Evolutionary conservation across 208 protist genomes (phyloP), one percentile per base, ranked within the genome.

Genomic region (Acanthamoeba triangularis): DNA sequence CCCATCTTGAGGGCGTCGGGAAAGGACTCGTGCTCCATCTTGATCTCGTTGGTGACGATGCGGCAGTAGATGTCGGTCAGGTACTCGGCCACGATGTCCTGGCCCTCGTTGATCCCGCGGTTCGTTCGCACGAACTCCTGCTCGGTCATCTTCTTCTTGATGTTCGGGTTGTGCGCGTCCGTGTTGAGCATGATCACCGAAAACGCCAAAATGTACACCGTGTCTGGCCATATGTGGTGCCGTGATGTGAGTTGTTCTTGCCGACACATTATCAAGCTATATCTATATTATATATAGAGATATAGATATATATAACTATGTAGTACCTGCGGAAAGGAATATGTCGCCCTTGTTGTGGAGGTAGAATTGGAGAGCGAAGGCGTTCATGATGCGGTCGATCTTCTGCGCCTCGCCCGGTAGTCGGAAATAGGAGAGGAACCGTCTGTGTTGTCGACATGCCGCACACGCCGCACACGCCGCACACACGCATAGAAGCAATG

Each of bases 141-240:
- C 59, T 98, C 95, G 56, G 98, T 99, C 98, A 99, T 99, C 94
- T 99, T 99, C 30, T 99, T 98, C 41, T 98, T 97, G 37, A 99
- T 97, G 91, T 98, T 98, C 35, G 98, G 98, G 80, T 96, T 98
- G 97, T 99, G 99, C 92, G 99, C 97, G 96, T 99, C 99, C 0
- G 99, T 99, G 97, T 99, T 99, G 35, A 99, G 98, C 99, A 99
- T 99, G 91, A 99, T 99, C 63, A 99, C 98, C 28, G 99, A 98
- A 96, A 99, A 99, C 20, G 99, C 99, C 14, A 99, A 98, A 59
- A 99, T 94, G 88, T 99, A 99, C 8, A 97, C 97, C 23, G 98
- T 97, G 88, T 99, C 98, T 47, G 98, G 97, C 96, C 0, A 82
- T 72, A 91, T 7, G 52, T 16, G 0, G 49, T 54, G 49, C 10